Base-by-base conservation (phyloP, 2,329 filamentous ascomycete species). In the Cryphonectria parasitica region DNA sequence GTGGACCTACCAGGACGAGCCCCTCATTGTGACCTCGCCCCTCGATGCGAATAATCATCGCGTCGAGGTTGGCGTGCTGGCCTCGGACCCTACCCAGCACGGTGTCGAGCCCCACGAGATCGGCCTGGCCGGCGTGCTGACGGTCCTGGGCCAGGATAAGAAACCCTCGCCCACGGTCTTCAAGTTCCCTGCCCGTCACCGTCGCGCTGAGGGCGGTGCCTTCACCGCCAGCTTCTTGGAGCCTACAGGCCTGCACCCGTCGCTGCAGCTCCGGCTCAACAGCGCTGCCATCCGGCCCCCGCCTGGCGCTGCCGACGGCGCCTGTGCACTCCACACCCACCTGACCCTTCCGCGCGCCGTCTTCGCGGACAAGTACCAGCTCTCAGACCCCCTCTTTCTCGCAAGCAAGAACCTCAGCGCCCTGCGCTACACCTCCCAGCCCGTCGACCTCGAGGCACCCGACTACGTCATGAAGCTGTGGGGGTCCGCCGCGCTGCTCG, bases 361-460 rank as follows among this genome's bases (percentile, higher is more conserved):
- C 73, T 98, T 98, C 80, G 89, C 92, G 54, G 95, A 98, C 83
- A 90, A 91, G 77, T 97, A 97, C 81, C 94, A 97, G 80, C 87
- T 98, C 72, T 85, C 84, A 34, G 92, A 95, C 78, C 81, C 87
- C 0, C 85, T 97, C 6, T 96, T 97, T 81, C 86, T 97, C 41
- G 80, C 88, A 3, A 95, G 93, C 0, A 94, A 97, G 76, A 93
- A 97, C 77, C 86, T 98, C 28, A 84, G 86, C 2, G 83, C 87
- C 1, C 82, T 97, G 56, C 89, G 86, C 61, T 89, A 91, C 73
- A 86, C 93, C 19, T 90, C 89, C 36, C 88, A 92, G 17, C 92
- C 93, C 28, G 92, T 95, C 8, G 95, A 98, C 75, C 90, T 98
- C 67, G 95, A 98, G 82, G 94, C 94, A 0, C 95, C 95, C 1